Evolutionary conservation across 2,329 filamentous ascomycete species (phyloP).

Genomic region (Beauveria pseudobassiana): DNA sequence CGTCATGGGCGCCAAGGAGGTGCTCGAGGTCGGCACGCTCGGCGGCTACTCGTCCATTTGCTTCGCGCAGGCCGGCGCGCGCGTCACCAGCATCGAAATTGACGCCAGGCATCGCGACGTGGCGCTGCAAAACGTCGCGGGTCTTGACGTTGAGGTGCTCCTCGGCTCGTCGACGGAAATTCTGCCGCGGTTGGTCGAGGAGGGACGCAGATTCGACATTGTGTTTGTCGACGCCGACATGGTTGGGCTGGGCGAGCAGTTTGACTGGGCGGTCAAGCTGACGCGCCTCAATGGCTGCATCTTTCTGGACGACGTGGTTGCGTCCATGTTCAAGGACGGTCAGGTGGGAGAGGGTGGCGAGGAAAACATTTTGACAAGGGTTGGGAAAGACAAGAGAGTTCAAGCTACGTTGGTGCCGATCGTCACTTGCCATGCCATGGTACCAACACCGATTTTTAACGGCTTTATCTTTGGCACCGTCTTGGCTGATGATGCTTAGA

Average conservation of each 20-base stretch:
- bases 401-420: conserved; percentile 19
- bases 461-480: conserved; percentile 7
- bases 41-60: conserved; percentile 48
- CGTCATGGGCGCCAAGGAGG: conserved; percentile 26
- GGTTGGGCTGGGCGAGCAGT: conserved; percentile 39
- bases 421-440: conserved; percentile 9
- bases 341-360: conserved; percentile 29
- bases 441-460: conserved; percentile 12
- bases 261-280: conserved; percentile 34
- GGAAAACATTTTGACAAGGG: conserved; percentile 17
- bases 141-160: conserved; percentile 34
- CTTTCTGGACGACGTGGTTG: conserved; percentile 44
- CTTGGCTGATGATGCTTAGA: not conserved
- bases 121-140: conserved; percentile 34
- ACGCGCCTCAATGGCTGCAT: conserved; percentile 30
- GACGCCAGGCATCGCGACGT: conserved; percentile 35
- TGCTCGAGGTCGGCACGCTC: conserved; percentile 48
- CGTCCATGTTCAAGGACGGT: conserved; percentile 4
- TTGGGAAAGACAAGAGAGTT: conserved; percentile 19
- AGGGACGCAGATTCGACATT: conserved; percentile 37
- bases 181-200: conserved; percentile 25
- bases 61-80: conserved; percentile 33
- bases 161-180: conserved; percentile 33
- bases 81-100: conserved; percentile 42
- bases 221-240: conserved; percentile 46